Percentiles rank a stretch among this genome's conserved stretches.
phyloP scores from a whole-genome alignment of 2,329 filamentous ascomycete species.

The Fonsecaea nubica region DNA sequence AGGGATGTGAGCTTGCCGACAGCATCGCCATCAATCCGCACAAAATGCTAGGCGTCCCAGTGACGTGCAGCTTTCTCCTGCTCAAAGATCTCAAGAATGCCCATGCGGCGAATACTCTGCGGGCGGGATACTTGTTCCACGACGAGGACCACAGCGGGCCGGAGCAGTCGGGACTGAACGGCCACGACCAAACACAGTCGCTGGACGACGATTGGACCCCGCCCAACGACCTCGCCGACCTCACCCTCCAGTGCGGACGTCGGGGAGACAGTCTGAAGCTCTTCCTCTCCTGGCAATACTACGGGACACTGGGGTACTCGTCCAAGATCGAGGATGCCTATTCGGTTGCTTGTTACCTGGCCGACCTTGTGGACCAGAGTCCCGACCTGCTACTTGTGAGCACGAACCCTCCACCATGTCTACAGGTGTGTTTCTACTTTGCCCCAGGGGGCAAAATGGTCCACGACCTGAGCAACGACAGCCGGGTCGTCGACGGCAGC shows the following conservation, averaged over 20 bases:
- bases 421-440: slow-evolving; percentile 96
- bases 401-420: slow-evolving; percentile 78
- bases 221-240: slow-evolving; percentile 86
- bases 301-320: slow-evolving; percentile 77
- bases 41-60: slow-evolving; percentile 92
- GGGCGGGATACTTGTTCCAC: slow-evolving; percentile 86
- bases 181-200: slow-evolving; percentile 1
- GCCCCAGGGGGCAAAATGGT: slow-evolving; percentile 63
- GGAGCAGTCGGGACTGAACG: slow-evolving; percentile 18
- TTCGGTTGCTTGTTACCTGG: slow-evolving; percentile 72
- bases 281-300: slow-evolving; percentile 87
- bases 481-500: not conserved
- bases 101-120: slow-evolving; percentile 82
- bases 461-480: slow-evolving; percentile 41
- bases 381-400: slow-evolving; percentile 74
- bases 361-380: slow-evolving; percentile 61
- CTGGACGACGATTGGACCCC: slow-evolving; percentile 54
- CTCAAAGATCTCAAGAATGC: slow-evolving; percentile 77
- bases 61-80: slow-evolving; percentile 90
- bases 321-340: slow-evolving; percentile 75
- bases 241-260: slow-evolving; percentile 92
- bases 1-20: slow-evolving; percentile 75
- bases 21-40: slow-evolving; percentile 90
- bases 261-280: slow-evolving; percentile 86
- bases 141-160: slow-evolving; percentile 53